These are phyloP conservation scores for Aspergillus cejpii DNA, from an alignment of 2,329 filamentous ascomycete genomes.

Conservation along the genomic window DNA sequence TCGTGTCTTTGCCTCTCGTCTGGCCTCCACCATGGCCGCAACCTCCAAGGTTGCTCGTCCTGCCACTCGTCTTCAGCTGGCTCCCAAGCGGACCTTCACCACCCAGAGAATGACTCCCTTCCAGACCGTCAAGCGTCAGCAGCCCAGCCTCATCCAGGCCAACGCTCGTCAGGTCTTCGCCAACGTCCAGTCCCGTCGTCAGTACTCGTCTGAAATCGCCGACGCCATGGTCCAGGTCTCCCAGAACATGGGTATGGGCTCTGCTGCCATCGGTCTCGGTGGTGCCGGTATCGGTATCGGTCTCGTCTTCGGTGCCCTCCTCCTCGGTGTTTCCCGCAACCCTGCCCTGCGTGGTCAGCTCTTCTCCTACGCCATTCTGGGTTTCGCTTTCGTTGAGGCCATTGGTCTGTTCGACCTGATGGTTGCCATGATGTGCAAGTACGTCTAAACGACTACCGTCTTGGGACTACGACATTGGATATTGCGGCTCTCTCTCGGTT, in stretches of 20 bases:
- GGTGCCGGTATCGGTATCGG: slow-evolving; percentile 93
- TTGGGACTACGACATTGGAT: too few relatives aligned
- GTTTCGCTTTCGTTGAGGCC: slow-evolving; percentile 92
- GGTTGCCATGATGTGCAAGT: slow-evolving; percentile 92
- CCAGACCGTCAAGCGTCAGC: slow-evolving; percentile 70
- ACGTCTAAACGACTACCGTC: slow-evolving; percentile 51
- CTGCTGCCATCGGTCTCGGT: slow-evolving; percentile 84
- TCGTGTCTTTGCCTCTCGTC: slow-evolving; percentile 69
- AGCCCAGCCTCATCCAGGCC: slow-evolving; percentile 60
- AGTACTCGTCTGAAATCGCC: slow-evolving; percentile 84
- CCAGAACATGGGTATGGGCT: slow-evolving; percentile 84
- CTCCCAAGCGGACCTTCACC: slow-evolving; percentile 65
- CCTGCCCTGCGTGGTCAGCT: slow-evolving; percentile 89
- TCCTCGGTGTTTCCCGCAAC: slow-evolving; percentile 88
- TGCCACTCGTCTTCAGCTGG: slow-evolving; percentile 59
- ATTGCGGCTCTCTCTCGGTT: too few relatives aligned
- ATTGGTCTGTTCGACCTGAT: slow-evolving; percentile 72
- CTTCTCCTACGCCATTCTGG: slow-evolving; percentile 92
- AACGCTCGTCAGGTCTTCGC: slow-evolving; percentile 55
- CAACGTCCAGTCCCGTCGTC: slow-evolving; percentile 59
- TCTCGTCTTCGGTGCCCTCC: slow-evolving; percentile 85
- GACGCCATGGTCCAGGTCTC: slow-evolving; percentile 79
- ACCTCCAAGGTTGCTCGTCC: slow-evolving; percentile 76
- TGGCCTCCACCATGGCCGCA: slow-evolving; percentile 59
- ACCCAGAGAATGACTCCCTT: slow-evolving; percentile 48